Evolutionary conservation across 805 yeast species (phyloP).

Genomic region (Candida methanosorbosa): DNA sequence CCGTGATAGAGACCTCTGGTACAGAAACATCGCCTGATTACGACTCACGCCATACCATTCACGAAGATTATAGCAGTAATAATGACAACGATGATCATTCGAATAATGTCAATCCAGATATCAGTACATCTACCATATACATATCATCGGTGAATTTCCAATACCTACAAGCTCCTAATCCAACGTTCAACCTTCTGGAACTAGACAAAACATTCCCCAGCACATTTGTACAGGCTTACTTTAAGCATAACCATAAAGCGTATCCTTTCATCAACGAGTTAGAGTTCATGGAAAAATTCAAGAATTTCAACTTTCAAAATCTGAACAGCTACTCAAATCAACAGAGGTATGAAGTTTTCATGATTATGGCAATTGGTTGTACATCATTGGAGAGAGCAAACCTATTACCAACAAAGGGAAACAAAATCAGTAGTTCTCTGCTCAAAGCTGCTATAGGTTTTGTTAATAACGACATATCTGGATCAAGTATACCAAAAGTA

Average conservation of each 20-base stretch:
- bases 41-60: too few species aligned
- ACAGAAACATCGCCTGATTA: too few species aligned
- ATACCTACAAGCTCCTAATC: too few species aligned
- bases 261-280: conserved; percentile 35
- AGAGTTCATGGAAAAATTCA: conserved; percentile 20
- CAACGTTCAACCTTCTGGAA: too few species aligned
- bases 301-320: conserved; percentile 12
- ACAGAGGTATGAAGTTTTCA: conserved; percentile 33
- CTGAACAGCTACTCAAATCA: conserved; percentile 5
- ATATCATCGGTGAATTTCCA: too few species aligned
- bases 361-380: conserved; percentile 49
- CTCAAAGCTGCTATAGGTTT: conserved; percentile 26
- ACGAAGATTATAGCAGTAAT: too few species aligned
- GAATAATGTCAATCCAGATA: too few species aligned
- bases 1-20: too few species aligned
- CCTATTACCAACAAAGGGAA: conserved; percentile 25
- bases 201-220: too few species aligned
- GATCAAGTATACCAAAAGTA: conserved; percentile 29
- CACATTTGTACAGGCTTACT: too few species aligned
- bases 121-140: too few species aligned
- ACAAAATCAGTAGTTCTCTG: conserved; percentile 32
- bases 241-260: conserved; percentile 34
- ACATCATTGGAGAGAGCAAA: conserved; percentile 34
- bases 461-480: conserved; percentile 28
- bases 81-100: too few species aligned